Conservation (phyloP, 176 grass and related monocot species). For the Triticum timopheevii region DNA sequence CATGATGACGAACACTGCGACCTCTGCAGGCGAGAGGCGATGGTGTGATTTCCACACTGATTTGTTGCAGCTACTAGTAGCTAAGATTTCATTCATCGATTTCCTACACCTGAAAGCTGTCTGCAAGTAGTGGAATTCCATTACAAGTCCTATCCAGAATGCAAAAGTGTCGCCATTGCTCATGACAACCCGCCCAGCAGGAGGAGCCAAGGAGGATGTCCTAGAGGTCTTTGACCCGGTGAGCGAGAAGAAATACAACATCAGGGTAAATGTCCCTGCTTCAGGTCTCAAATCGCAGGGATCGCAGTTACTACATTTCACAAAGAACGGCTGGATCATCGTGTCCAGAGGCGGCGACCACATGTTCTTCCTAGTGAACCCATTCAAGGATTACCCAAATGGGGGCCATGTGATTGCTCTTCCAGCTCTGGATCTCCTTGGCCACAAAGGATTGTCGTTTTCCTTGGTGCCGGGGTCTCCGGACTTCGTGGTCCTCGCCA, state of each 20-base stretch:
- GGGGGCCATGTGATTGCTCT: not conserved
- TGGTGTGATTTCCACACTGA: not conserved
- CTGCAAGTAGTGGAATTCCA: not conserved
- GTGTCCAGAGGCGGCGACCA: not conserved
- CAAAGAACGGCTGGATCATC: not conserved
- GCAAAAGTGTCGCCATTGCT: not conserved
- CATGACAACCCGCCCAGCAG: not conserved
- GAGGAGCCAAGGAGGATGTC: not conserved
- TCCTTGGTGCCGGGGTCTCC: not conserved
- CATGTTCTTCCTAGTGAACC: not conserved
- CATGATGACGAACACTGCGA: not conserved
- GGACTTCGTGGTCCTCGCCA: not conserved
- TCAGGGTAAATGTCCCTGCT: not conserved
- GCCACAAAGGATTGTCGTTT: not conserved
- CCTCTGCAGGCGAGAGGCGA: not conserved
- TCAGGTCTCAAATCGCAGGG: not conserved
- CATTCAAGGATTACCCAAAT: not conserved
- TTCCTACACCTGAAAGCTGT: conserved; percentile 1
- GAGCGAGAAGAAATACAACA: not conserved
- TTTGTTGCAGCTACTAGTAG: not conserved
- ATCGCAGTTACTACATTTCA: not conserved
- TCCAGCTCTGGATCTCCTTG: not conserved
- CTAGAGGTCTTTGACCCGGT: not conserved
- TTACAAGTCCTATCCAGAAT: not conserved
- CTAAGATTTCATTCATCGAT: not conserved